Evolutionary conservation across 768 basidiomycete genomes (phyloP).

Genomic region (Agaricus sinodeliciosus): DNA sequence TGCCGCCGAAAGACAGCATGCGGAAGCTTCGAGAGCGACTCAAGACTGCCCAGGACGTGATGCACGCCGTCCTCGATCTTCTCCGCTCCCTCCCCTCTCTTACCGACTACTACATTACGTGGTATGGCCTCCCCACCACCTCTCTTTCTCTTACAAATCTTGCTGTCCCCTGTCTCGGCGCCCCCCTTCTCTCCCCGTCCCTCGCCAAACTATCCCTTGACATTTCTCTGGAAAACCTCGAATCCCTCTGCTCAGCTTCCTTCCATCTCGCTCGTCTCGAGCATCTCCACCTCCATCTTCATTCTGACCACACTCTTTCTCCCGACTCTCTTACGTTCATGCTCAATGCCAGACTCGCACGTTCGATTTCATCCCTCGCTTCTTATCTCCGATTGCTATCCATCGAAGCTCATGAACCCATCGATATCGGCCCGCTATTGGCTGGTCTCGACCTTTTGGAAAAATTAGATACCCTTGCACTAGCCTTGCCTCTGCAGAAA

Average conservation of each 20-base stretch:
- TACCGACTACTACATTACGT: slow-evolving; percentile 43
- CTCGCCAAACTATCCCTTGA: slow-evolving; percentile 37
- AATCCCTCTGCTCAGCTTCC: slow-evolving; percentile 25
- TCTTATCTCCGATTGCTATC: slow-evolving; percentile 30
- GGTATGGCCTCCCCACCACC: slow-evolving; percentile 33
- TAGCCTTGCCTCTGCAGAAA: slow-evolving; percentile 33
- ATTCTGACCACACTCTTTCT: slow-evolving; percentile 26
- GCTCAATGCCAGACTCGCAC: slow-evolving; percentile 30
- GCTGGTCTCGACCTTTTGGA: slow-evolving; percentile 25
- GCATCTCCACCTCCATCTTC: slow-evolving; percentile 37
- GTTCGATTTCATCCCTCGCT: slow-evolving; percentile 29
- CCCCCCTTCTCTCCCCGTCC: slow-evolving; percentile 12
- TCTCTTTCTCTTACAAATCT: slow-evolving; percentile 9
- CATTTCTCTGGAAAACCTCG: slow-evolving; percentile 35
- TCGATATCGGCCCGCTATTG: slow-evolving; percentile 38
- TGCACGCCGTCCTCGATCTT: slow-evolving; percentile 34
- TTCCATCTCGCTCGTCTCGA: slow-evolving; percentile 26
- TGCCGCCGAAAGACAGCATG: slow-evolving; percentile 7
- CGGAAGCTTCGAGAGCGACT: slow-evolving; percentile 3
- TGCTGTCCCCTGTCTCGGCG: slow-evolving; percentile 1
- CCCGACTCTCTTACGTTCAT: slow-evolving; percentile 21
- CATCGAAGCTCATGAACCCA: slow-evolving; percentile 37
- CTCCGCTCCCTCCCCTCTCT: slow-evolving; percentile 38
- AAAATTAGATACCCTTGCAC: slow-evolving; percentile 26
- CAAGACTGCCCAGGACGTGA: slow-evolving; percentile 26